Percentiles rank a stretch among this genome's conserved stretches.
These are phyloP conservation scores for Fusarium zealandicum DNA, from an alignment of 2,329 filamentous ascomycete genomes.

Conservation along the genomic window DNA sequence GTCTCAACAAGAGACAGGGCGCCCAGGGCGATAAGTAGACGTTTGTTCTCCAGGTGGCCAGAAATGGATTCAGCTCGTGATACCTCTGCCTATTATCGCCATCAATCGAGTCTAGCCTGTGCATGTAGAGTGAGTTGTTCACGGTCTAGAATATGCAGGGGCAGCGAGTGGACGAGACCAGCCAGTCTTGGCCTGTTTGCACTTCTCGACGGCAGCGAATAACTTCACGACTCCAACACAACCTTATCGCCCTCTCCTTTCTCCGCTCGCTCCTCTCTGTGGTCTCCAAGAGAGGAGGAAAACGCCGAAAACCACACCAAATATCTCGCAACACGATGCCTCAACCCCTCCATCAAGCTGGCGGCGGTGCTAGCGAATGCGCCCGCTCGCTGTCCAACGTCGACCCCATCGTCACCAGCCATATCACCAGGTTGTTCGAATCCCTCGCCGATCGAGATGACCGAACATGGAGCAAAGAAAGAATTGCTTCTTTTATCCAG, in stretches of 20 bases:
- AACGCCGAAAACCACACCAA: not conserved
- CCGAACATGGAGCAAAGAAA: constrained; percentile 55
- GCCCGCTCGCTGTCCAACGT: constrained; percentile 52
- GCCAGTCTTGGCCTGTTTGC: constrained; percentile 1
- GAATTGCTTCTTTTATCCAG: constrained; percentile 55
- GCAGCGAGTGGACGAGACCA: constrained; percentile 6
- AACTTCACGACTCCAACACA: constrained; percentile 32
- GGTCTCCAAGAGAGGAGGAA: constrained; percentile 8
- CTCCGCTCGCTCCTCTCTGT: constrained; percentile 23
- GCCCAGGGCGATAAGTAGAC: no score
- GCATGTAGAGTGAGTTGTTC: not conserved
- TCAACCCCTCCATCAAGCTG: constrained; percentile 50
- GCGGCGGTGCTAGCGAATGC: constrained; percentile 56
- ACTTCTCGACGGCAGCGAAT: constrained; percentile 26
- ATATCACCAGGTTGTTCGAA: constrained; percentile 57
- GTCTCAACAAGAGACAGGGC: no score
- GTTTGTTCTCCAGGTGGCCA: no score
- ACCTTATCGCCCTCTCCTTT: constrained; percentile 28
- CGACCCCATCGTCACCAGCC: constrained; percentile 49
- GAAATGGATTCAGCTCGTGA: no score
- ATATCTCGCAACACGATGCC: constrained; percentile 19
- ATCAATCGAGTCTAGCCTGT: not conserved
- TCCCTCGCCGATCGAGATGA: constrained; percentile 50
- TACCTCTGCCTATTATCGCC: no score
- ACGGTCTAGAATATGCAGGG: constrained; percentile 30